These are phyloP conservation scores for Collybia nuda DNA, from an alignment of 768 basidiomycete genomes.

Conservation along the genomic window DNA sequence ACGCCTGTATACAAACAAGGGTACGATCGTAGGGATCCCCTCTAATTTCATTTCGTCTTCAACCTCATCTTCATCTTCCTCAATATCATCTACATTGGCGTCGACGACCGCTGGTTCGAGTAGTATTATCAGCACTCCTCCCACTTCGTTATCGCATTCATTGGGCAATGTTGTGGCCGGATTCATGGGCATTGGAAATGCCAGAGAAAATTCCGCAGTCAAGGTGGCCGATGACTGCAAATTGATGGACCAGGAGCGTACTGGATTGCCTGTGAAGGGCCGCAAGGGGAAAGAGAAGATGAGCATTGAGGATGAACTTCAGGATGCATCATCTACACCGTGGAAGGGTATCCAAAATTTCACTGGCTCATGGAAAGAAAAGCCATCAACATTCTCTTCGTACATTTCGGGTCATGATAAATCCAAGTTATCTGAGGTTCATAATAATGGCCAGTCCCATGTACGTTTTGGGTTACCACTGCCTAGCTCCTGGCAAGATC, in stretches of 20 bases:
- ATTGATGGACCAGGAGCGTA: slow-evolving; percentile 16
- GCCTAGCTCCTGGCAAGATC: slow-evolving; percentile 50
- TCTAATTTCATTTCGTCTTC: slow-evolving; percentile 28
- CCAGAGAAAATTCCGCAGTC: slow-evolving; percentile 16
- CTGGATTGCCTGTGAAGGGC: slow-evolving; percentile 26
- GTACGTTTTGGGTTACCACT: slow-evolving; percentile 37
- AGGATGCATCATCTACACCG: slow-evolving; percentile 32
- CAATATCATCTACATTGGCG: slow-evolving; percentile 41
- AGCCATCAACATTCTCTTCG: slow-evolving; percentile 33
- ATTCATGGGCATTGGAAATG: slow-evolving; percentile 34
- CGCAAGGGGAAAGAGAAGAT: slow-evolving; percentile 34
- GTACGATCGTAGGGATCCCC: slow-evolving; percentile 8
- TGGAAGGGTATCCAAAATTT: slow-evolving; percentile 33
- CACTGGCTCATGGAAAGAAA: slow-evolving; percentile 39
- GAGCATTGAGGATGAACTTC: slow-evolving; percentile 27
- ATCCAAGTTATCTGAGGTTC: slow-evolving; percentile 25
- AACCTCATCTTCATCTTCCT: slow-evolving; percentile 54
- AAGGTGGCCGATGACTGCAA: slow-evolving; percentile 5
- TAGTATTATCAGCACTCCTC: slow-evolving; percentile 54
- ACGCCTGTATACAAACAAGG: slow-evolving; percentile 10
- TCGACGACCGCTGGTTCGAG: slow-evolving; percentile 37
- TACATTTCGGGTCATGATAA: slow-evolving; percentile 31
- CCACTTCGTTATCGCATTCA: slow-evolving; percentile 52
- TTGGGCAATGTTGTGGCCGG: slow-evolving; percentile 43
- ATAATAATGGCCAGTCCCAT: slow-evolving; percentile 28